These are phyloP conservation scores for Metschnikowia peoriensis DNA, from an alignment of 805 yeast genomes.

Conservation along the genomic window DNA sequence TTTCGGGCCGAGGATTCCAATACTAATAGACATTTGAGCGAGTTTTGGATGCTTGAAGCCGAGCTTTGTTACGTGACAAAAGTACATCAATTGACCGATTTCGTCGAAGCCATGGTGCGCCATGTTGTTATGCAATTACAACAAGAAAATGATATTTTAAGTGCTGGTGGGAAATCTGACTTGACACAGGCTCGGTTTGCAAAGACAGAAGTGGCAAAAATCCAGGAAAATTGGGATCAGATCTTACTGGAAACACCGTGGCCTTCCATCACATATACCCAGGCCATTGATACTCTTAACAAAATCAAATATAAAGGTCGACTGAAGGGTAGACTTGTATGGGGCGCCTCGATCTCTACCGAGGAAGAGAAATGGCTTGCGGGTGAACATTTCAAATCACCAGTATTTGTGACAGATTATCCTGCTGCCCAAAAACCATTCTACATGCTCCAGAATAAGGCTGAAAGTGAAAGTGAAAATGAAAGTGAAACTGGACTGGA, in stretches of 20 bases:
- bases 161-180: slow-evolving; percentile 23
- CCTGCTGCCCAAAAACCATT: slow-evolving; percentile 82
- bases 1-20: slow-evolving; percentile 89
- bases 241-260: slow-evolving; percentile 49
- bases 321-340: slow-evolving; percentile 30
- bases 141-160: not conserved
- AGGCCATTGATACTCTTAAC: slow-evolving; percentile 59
- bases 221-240: slow-evolving; percentile 57
- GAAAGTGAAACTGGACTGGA: not conserved
- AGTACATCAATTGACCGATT: slow-evolving; percentile 57
- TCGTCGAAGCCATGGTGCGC: slow-evolving; percentile 72
- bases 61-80: slow-evolving; percentile 69
- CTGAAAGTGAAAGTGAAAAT: slow-evolving; percentile 2
- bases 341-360: slow-evolving; percentile 75
- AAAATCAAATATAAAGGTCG: slow-evolving; percentile 43
- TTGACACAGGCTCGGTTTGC: slow-evolving; percentile 36
- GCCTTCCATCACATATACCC: slow-evolving; percentile 70
- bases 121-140: slow-evolving; percentile 9
- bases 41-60: slow-evolving; percentile 97
- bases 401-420: slow-evolving; percentile 88
- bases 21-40: slow-evolving; percentile 87
- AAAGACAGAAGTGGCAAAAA: slow-evolving; percentile 32
- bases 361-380: slow-evolving; percentile 94
- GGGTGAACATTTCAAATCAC: slow-evolving; percentile 59
- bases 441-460: slow-evolving; percentile 71